Evolutionary conservation across 2,329 filamentous ascomycete species (phyloP).

Genomic region (Colletotrichum endophyticum): DNA sequence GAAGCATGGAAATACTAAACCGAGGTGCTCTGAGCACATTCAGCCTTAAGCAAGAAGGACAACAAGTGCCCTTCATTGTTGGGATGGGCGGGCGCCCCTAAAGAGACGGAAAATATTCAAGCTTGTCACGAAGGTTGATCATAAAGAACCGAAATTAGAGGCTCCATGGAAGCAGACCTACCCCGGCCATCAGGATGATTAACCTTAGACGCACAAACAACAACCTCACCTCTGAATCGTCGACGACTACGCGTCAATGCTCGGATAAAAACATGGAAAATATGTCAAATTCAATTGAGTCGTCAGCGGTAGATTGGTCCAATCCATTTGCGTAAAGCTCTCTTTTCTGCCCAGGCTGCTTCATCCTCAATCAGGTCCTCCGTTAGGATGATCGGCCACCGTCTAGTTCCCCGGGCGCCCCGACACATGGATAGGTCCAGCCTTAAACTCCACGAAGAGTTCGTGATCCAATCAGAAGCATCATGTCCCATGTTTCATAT

Average conservation of each 20-base stretch:
- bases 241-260: neutral
- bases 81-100: neutral
- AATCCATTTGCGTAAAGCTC: neutral
- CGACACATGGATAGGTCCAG: neutral
- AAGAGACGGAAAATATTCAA: neutral
- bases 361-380: neutral
- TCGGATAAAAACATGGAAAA: neutral
- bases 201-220: neutral
- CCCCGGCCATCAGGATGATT: neutral
- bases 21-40: neutral
- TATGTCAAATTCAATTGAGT: neutral
- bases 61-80: neutral
- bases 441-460: neutral
- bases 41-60: neutral
- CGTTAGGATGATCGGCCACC: neutral
- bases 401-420: neutral
- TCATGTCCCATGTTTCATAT: neutral
- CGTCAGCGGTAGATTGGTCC: neutral
- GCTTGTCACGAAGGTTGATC: neutral
- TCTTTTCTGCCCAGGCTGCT: neutral
- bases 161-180: neutral
- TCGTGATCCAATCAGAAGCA: neutral
- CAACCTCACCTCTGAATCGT: neutral
- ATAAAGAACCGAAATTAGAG: neutral
- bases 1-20: neutral